Conservation (phyloP, 2,329 filamentous ascomycete genomes). For the Trichoderma breve region DNA sequence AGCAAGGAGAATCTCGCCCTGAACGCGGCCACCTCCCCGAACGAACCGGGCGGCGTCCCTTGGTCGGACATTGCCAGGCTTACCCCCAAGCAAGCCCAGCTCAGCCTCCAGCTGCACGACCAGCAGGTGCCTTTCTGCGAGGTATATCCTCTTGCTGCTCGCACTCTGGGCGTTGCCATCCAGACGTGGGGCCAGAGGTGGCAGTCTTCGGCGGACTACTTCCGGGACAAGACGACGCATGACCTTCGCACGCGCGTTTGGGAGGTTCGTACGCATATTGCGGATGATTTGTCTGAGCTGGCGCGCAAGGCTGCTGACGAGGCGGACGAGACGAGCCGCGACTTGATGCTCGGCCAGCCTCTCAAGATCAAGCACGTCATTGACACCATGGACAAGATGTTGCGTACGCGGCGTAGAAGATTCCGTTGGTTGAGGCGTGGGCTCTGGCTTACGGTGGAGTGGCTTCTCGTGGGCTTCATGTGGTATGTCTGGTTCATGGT, state of each 20-base stretch:
- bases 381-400: slow-evolving; percentile 74
- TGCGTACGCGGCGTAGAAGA: slow-evolving; percentile 63
- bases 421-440: slow-evolving; percentile 73
- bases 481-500: slow-evolving; percentile 95
- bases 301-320: slow-evolving; percentile 71
- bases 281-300: slow-evolving; percentile 54
- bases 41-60: slow-evolving; percentile 27
- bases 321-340: slow-evolving; percentile 73
- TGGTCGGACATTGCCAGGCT: slow-evolving; percentile 48
- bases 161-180: slow-evolving; percentile 49
- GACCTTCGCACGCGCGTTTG: slow-evolving; percentile 51
- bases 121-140: slow-evolving; percentile 42
- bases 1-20: slow-evolving; percentile 22
- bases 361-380: slow-evolving; percentile 77
- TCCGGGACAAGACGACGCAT: slow-evolving; percentile 56
- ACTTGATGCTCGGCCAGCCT: slow-evolving; percentile 73
- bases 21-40: slow-evolving; percentile 26
- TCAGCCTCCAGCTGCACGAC: slow-evolving; percentile 32
- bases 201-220: slow-evolving; percentile 58
- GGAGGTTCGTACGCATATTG: slow-evolving; percentile 45
- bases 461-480: slow-evolving; percentile 82
- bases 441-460: slow-evolving; percentile 82
- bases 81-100: slow-evolving; percentile 34
- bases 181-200: slow-evolving; percentile 52
- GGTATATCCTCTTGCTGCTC: slow-evolving; percentile 52